These are phyloP conservation scores for Cutaneotrichosporon cavernicola DNA, from an alignment of 1,284 basidiomycete genomes.

Conservation along the genomic window DNA sequence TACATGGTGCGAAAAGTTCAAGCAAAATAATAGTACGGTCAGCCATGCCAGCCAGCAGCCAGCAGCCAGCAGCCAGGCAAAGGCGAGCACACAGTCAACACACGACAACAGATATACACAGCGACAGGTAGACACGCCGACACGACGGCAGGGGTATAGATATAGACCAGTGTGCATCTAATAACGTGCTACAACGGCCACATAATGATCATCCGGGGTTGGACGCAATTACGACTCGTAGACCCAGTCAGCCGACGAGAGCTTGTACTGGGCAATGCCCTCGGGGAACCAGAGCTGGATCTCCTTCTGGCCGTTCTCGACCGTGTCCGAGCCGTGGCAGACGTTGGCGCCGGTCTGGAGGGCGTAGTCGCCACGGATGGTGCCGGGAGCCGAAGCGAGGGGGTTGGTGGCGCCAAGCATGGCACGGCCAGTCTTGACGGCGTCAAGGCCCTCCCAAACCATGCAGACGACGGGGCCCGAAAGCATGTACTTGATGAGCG, in stretches of 20 bases:
- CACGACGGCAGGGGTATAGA: not conserved
- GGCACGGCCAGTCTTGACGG: constrained; percentile 89
- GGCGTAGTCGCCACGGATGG: constrained; percentile 22
- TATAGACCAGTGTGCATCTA: constrained; percentile 2
- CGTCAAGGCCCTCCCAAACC: constrained; percentile 96
- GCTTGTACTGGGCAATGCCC: constrained; percentile 65
- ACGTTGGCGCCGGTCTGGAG: constrained; percentile 20
- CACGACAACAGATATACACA: not conserved
- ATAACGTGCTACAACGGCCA: constrained; percentile 2
- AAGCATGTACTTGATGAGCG: constrained; percentile 87
- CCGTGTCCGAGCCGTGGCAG: constrained; percentile 66
- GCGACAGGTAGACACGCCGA: not conserved
- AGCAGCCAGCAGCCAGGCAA: too few relatives aligned
- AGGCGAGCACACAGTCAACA: not conserved
- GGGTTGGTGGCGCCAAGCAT: constrained; percentile 99
- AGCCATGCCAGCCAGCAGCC: too few relatives aligned
- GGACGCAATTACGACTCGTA: constrained; percentile 60
- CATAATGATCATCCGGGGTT: not conserved
- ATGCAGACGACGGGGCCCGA: constrained; percentile 94
- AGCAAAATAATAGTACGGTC: not conserved
- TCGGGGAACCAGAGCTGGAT: constrained; percentile 64
- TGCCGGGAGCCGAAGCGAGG: constrained; percentile 79
- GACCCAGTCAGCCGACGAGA: constrained; percentile 69
- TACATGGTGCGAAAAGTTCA: not conserved
- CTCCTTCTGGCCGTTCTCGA: constrained; percentile 71